phyloP scores from a whole-genome alignment of 2,329 filamentous ascomycete species.

The Parasarocladium wereldwijsianum region DNA sequence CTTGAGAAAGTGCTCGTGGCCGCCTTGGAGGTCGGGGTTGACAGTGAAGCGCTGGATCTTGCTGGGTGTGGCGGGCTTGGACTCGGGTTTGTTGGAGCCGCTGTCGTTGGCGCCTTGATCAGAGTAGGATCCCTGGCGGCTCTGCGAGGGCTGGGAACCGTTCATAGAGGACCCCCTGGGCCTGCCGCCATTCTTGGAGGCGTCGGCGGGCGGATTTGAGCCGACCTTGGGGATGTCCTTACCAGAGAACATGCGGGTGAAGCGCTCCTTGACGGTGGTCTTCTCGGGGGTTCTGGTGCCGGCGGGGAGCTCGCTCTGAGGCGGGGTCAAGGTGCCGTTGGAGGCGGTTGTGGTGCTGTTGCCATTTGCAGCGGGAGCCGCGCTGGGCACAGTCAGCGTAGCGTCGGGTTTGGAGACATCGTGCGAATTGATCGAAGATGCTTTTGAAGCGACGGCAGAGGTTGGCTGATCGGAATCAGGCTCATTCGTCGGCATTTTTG shows the following conservation, averaged over 20 bases:
- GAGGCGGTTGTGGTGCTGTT: constrained; percentile 17
- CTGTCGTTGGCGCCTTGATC: constrained; percentile 19
- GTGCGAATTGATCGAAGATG: constrained; percentile 34
- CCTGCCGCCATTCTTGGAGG: constrained; percentile 11
- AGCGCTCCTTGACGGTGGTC: constrained; percentile 46
- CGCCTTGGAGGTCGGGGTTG: constrained; percentile 41
- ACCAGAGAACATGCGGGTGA: constrained; percentile 51
- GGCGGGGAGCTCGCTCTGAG: constrained; percentile 10
- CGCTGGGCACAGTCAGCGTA: no score
- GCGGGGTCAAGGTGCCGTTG: constrained; percentile 11
- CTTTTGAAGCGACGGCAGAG: constrained; percentile 30
- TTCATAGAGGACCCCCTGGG: constrained; percentile 20
- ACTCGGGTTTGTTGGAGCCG: constrained; percentile 13
- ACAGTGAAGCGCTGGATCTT: constrained; percentile 34
- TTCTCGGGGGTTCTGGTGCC: constrained; percentile 26
- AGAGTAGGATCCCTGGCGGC: constrained; percentile 25
- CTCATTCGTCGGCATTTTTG: constrained; percentile 19
- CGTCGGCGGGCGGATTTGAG: constrained; percentile 15
- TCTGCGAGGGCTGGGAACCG: constrained; percentile 8
- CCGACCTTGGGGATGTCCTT: constrained; percentile 31
- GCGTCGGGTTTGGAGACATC: no score
- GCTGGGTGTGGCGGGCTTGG: constrained; percentile 10
- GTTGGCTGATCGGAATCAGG: constrained; percentile 18
- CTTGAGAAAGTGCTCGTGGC: constrained; percentile 79
- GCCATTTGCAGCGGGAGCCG: constrained; percentile 24